These are phyloP conservation scores for Beauveria sp. DNA, from an alignment of 2,329 filamentous ascomycete species.

Conservation along the genomic window DNA sequence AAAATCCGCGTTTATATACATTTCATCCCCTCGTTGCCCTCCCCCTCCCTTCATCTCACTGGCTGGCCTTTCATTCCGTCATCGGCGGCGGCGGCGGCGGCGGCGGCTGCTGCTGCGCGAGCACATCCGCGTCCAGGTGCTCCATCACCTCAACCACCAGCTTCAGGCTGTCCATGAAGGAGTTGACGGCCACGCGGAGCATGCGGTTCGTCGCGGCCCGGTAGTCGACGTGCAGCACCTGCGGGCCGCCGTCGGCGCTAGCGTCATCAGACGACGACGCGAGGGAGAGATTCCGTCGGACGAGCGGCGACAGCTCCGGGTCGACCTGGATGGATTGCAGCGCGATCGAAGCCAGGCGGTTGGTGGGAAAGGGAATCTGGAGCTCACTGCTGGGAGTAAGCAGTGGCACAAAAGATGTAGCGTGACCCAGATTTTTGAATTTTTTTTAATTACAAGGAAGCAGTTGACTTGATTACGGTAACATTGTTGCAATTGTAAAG, in stretches of 20 bases:
- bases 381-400: constrained; percentile 48
- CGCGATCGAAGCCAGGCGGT: constrained; percentile 69
- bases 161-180: constrained; percentile 84
- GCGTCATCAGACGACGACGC: constrained; percentile 17
- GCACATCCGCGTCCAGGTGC: constrained; percentile 77
- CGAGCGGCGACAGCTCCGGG: constrained; percentile 78
- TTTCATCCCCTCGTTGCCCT: background rate
- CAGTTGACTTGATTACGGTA: background rate
- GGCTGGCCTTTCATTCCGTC: background rate
- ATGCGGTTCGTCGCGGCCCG: constrained; percentile 89
- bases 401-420: background rate
- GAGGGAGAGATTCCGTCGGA: constrained; percentile 63
- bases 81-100: background rate
- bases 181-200: constrained; percentile 92
- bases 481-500: too few relatives aligned
- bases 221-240: constrained; percentile 66
- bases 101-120: constrained; percentile 30
- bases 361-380: constrained; percentile 71
- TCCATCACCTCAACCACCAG: constrained; percentile 86
- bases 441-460: background rate
- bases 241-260: constrained; percentile 13
- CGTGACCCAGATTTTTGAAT: background rate
- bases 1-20: too few relatives aligned
- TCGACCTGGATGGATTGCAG: constrained; percentile 75
- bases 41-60: background rate